Base-by-base conservation (phyloP, 768 basidiomycete species). In the Trametes coccinea region DNA sequence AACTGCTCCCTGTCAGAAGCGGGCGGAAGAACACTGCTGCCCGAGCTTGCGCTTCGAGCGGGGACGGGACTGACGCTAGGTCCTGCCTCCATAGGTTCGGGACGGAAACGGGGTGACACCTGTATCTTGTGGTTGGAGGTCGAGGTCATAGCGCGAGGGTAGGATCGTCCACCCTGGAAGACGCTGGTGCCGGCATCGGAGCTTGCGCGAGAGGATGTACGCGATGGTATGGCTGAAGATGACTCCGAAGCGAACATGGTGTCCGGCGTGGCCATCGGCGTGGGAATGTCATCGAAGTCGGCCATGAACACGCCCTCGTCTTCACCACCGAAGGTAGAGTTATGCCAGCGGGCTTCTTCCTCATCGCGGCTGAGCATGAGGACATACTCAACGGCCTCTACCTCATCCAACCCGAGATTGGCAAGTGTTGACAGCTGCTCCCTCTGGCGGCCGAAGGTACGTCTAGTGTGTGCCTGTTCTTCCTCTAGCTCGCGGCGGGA, bases 351-450 rank as follows among this genome's bases (percentile, higher is more conserved):
- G n/a, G 54, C 53, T 50, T 75, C 72, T 43, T 83, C 85, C 70
- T 93, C 90, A 48, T 94, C 92, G 8, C 89, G 84, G 63, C 90
- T 93, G 64, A 93, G 80, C 90, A 93, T 93, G 48, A 94, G 71
- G 0, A 86, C 80, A 66, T 94, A 94, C 67, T 92, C 88, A 30
- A 93, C 75, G 0, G 88, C 90, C 67, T 92, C 92, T 1, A 73
- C 73, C 67, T 94, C 92, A 59, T 80, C 85, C 43, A 93, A 74
- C 2, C 92, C 92, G 3, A 94, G 79, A n/a, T 74, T 73, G 37
- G 84, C 77, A 27, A 93, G 71, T 10, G 80, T 79, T 2, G 77
- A 77, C 11, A 75, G 74, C 63, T 93, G 89, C 64, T 85, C 88
- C 29, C 77, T 76, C 61, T 84, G 83, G 37, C 82, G 78, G 0